phyloP scores from a whole-genome alignment of 1,284 basidiomycete genomes.

The Porodaedalea pini region DNA sequence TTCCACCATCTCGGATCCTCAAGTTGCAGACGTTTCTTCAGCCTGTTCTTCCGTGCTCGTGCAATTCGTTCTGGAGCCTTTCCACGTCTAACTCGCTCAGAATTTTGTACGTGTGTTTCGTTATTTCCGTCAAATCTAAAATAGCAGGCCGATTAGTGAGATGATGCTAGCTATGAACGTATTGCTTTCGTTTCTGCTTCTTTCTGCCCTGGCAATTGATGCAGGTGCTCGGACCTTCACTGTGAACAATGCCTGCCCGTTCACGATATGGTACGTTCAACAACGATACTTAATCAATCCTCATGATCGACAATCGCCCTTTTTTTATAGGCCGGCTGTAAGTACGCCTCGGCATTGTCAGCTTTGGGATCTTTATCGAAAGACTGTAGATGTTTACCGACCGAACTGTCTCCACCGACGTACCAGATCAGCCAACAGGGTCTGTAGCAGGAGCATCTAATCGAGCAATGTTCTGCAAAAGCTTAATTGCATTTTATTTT shows the following conservation, averaged over 20 bases:
- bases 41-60: too few species aligned
- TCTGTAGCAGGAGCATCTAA: background rate
- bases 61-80: too few species aligned
- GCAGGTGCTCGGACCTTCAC: conserved; percentile 38
- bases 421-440: conserved; percentile 21
- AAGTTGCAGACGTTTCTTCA: too few species aligned
- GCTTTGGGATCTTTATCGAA: background rate
- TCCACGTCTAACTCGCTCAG: too few species aligned
- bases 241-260: conserved; percentile 26
- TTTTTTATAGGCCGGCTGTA: conserved; percentile 22
- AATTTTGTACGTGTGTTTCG: too few species aligned
- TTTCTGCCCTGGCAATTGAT: background rate
- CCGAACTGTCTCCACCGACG: conserved; percentile 22
- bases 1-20: too few species aligned
- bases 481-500: background rate
- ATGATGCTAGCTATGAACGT: too few species aligned
- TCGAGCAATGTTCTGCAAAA: background rate
- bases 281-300: background rate
- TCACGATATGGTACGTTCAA: conserved; percentile 33
- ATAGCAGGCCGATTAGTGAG: too few species aligned
- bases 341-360: background rate
- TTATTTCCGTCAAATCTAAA: too few species aligned
- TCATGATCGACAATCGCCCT: background rate
- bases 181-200: background rate
- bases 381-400: conserved; percentile 25